Conservation (phyloP, 2,329 filamentous ascomycete species). For the Colletotrichum musicola region DNA sequence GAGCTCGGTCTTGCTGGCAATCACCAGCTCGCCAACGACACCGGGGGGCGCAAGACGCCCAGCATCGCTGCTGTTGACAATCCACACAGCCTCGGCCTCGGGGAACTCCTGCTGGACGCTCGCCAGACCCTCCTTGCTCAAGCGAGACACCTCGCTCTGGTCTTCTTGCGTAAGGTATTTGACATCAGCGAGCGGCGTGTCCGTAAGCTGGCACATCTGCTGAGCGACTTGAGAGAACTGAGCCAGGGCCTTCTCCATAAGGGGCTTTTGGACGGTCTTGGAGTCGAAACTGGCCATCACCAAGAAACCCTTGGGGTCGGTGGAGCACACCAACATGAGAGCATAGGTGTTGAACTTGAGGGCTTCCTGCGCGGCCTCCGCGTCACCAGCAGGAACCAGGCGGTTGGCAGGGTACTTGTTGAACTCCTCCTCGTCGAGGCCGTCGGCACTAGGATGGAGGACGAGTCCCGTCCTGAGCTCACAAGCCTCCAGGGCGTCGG, state of each 20-base stretch:
- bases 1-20: constrained; percentile 49
- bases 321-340: constrained; percentile 74
- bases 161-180: constrained; percentile 52
- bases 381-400: constrained; percentile 67
- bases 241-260: constrained; percentile 65
- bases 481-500: constrained; percentile 67
- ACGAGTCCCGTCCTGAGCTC: constrained; percentile 68
- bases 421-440: constrained; percentile 47
- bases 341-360: constrained; percentile 71
- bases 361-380: constrained; percentile 70
- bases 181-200: constrained; percentile 50
- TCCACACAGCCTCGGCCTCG: constrained; percentile 50
- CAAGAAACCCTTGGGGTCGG: constrained; percentile 67
- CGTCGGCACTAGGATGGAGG: constrained; percentile 60
- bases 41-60: constrained; percentile 54
- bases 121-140: constrained; percentile 44
- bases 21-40: constrained; percentile 58
- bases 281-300: constrained; percentile 76
- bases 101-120: constrained; percentile 43
- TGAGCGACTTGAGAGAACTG: constrained; percentile 65
- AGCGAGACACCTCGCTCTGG: constrained; percentile 45
- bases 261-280: constrained; percentile 63
- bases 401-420: constrained; percentile 58
- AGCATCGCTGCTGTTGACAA: constrained; percentile 53
- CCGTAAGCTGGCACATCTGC: constrained; percentile 58